Conservation (phyloP, 305 asterid species). For the Fraxinus platypoda region DNA sequence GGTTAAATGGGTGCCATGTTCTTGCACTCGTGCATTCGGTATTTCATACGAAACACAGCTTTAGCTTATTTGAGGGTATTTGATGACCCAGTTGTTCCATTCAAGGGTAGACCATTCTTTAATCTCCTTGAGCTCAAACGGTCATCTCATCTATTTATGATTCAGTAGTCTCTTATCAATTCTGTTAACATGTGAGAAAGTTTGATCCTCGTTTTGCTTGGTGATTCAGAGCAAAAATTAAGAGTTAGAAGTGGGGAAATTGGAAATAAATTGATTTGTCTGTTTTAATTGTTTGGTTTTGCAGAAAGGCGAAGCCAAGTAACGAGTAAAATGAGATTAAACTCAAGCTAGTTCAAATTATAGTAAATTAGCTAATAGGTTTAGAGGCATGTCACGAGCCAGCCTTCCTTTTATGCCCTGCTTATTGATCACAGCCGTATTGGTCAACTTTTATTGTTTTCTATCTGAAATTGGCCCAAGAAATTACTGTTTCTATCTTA, state of each 20-base stretch:
- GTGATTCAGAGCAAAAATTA: background rate
- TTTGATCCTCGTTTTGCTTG: background rate
- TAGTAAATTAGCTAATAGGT: conserved; percentile 4
- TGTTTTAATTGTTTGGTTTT: background rate
- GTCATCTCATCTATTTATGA: background rate
- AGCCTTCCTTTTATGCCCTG: background rate
- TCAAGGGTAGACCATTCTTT: conserved; percentile 11
- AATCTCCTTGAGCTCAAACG: background rate
- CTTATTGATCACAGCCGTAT: background rate
- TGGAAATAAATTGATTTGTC: background rate
- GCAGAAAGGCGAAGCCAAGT: conserved; percentile 5
- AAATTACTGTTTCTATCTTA: background rate
- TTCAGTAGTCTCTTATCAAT: background rate
- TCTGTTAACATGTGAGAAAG: background rate
- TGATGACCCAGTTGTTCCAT: background rate
- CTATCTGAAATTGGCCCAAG: conserved; percentile 1
- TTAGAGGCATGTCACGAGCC: background rate
- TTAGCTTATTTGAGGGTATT: background rate
- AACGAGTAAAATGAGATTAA: background rate
- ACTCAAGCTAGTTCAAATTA: background rate
- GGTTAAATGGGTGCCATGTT: conserved; percentile 7
- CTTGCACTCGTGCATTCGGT: background rate
- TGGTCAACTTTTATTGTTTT: conserved; percentile 1
- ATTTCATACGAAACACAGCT: background rate
- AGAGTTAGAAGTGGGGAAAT: background rate